Evolutionary conservation across 169 alveolate genomes (phyloP), one percentile per base, ranked within the genome.

Genomic region (Plasmodium ovale): DNA sequence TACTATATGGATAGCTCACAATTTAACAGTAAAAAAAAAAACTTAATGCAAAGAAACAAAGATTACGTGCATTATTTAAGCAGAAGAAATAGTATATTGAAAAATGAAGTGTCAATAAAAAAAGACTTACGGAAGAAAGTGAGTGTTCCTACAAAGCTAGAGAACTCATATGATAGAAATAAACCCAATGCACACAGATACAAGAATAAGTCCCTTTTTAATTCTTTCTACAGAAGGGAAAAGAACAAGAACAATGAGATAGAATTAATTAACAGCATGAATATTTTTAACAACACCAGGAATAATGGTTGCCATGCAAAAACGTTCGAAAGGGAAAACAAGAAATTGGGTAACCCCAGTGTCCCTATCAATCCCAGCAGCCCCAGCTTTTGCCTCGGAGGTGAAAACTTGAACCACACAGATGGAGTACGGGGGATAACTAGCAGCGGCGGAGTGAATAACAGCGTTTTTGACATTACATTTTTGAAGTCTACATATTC

Each of bases 31-130:
- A 79, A 79, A 14, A 62, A 79, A 79, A 49, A 51, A 79, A 79
- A 79, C 9, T 51, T 79, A 47, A 79, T 79, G 12, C 68, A 79
- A 35, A 49, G 89, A 51, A 79, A 79, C 51, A 79, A 79, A 64
- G 71, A 79, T 14, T 79, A 79, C 47, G 89, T 65, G 9, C 77
- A 79, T 7, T 79, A 79, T 42, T 56, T 79, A 19, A 79, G 89
- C 47, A 79, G 65, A 23, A 33, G 77, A 64, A 79, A 79, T 79
- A 79, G 82, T 27, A 31, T 64, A 4, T 68, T 79, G 19, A 79
- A 79, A 54, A 79, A 51, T 44, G 89, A 79, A 27, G 19, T 47
- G 16, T 21, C 62, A 33, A 44, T 65, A 12, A 79, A 56, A 35
- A 79, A 79, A 49, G 89, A 79, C 25, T 42, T 79, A 35, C 35